These are phyloP conservation scores for Polygonum maritimum DNA, from an alignment of 148 eudicot species.

Conservation along the genomic window DNA sequence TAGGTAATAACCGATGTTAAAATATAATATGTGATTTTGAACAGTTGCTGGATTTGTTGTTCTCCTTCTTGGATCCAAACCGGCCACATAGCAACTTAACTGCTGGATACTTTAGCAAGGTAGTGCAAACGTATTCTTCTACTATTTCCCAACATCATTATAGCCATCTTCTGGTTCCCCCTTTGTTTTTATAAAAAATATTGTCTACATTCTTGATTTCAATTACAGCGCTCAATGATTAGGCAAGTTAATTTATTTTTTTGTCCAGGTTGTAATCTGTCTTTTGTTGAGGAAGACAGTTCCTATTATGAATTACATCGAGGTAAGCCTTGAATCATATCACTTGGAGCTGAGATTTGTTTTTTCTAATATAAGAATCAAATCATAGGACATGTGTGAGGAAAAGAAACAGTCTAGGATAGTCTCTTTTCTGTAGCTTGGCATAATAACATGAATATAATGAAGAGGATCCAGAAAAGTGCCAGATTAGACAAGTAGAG, in stretches of 20 bases:
- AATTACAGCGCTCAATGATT: not conserved
- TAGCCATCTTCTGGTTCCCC: not conserved
- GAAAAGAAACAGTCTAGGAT: not conserved
- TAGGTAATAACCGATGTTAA: not conserved
- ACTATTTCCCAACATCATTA: not conserved
- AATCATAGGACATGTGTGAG: not conserved
- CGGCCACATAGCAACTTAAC: conserved; percentile 66
- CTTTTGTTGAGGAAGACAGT: conserved; percentile 79
- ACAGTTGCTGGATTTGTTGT: conserved; percentile 75
- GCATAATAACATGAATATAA: not conserved
- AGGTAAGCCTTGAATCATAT: conserved; percentile 36
- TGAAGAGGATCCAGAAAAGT: not conserved
- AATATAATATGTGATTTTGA: conserved; percentile 8
- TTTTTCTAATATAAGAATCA: not conserved
- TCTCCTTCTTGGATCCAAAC: conserved; percentile 75
- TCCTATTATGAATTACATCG: conserved; percentile 72
- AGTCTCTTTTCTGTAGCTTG: not conserved
- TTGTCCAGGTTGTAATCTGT: conserved; percentile 70
- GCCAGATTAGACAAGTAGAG: not conserved
- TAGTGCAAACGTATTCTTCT: conserved; percentile 12
- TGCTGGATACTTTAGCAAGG: conserved; percentile 98
- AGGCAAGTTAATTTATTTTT: not conserved
- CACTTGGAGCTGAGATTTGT: not conserved
- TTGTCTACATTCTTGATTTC: not conserved
- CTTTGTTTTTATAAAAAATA: not conserved